Conservation (phyloP, 345 rosid genomes). For the Trapa bicornis region DNA sequence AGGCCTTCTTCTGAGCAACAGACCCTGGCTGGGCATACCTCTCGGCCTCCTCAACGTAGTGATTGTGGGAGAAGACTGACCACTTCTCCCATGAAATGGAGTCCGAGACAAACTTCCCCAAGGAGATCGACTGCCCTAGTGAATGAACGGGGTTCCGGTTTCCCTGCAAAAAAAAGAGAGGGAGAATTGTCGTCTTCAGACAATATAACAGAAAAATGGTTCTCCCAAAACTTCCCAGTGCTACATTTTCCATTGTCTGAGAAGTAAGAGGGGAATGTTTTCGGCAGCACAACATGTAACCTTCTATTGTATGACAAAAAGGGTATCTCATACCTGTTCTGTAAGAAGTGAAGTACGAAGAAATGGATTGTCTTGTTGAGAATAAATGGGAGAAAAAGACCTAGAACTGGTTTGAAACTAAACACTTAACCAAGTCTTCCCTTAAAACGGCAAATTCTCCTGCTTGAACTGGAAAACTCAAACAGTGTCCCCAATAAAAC, state of each 20-base stretch:
- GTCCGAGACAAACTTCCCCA: slow-evolving; percentile 35
- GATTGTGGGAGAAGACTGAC: slow-evolving; percentile 27
- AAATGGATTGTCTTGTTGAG: not conserved
- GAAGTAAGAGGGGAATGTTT: not conserved
- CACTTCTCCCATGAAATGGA: slow-evolving; percentile 35
- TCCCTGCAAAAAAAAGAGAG: slow-evolving; percentile 12
- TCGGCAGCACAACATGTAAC: not conserved
- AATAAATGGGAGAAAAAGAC: not conserved
- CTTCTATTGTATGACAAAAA: not conserved
- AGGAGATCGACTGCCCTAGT: slow-evolving; percentile 27
- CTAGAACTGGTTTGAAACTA: not conserved
- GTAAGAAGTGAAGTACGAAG: not conserved
- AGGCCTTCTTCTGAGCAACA: slow-evolving; percentile 40
- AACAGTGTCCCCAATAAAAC: not conserved
- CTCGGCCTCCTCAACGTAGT: slow-evolving; percentile 38
- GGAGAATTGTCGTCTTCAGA: not conserved
- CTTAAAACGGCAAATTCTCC: not conserved
- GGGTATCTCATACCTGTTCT: no score
- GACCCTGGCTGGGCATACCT: slow-evolving; percentile 33
- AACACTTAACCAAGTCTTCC: not conserved
- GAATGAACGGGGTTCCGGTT: slow-evolving; percentile 19
- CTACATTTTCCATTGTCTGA: not conserved
- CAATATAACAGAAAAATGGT: not conserved
- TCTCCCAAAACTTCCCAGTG: not conserved
- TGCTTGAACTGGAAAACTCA: not conserved